phyloP scores from a whole-genome alignment of 352 stramenopile species.

The Pythium brassicae region DNA sequence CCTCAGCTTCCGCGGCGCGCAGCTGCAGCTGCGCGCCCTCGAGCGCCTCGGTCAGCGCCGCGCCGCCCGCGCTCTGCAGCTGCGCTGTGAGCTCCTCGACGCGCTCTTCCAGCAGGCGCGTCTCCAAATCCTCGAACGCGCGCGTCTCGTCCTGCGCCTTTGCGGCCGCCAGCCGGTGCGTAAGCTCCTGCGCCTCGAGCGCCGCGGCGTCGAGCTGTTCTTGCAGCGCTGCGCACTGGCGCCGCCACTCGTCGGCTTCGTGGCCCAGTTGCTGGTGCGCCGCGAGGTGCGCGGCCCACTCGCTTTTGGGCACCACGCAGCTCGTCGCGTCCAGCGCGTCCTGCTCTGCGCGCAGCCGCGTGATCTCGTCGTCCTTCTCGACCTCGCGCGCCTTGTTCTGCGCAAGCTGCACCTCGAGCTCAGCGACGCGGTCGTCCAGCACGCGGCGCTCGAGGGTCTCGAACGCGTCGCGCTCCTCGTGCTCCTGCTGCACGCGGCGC shows the following conservation, averaged over 20 bases:
- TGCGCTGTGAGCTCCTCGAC: constrained; percentile 28
- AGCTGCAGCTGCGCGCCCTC: constrained; percentile 11
- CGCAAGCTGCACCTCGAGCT: constrained; percentile 45
- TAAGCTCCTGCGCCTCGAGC: constrained; percentile 23
- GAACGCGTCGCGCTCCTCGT: constrained; percentile 31
- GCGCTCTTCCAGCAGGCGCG: constrained; percentile 17
- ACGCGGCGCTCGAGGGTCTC: constrained; percentile 46
- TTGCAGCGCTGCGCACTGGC: constrained; percentile 14
- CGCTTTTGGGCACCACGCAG: constrained; percentile 17
- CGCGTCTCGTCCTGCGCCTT: constrained; percentile 19
- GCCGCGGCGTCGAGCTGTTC: constrained; percentile 25
- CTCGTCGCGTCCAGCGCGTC: constrained; percentile 21
- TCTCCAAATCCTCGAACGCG: constrained; percentile 16
- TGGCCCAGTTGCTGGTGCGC: constrained; percentile 20
- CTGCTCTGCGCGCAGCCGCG: constrained; percentile 22
- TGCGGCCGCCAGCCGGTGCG: constrained; percentile 15
- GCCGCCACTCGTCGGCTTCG: constrained; percentile 18
- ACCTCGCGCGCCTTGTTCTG: constrained; percentile 31
- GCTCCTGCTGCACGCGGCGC: constrained; percentile 12
- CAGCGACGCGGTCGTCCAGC: constrained; percentile 41
- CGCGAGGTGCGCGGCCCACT: constrained; percentile 17
- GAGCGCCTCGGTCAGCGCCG: constrained; percentile 1
- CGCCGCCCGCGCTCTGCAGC: constrained; percentile 14
- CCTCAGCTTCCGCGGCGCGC: constrained; percentile 10
- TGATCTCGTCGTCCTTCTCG: constrained; percentile 42